Evolutionary conservation across 768 basidiomycete species (phyloP).

Genomic region (Boletus tomentosulus): DNA sequence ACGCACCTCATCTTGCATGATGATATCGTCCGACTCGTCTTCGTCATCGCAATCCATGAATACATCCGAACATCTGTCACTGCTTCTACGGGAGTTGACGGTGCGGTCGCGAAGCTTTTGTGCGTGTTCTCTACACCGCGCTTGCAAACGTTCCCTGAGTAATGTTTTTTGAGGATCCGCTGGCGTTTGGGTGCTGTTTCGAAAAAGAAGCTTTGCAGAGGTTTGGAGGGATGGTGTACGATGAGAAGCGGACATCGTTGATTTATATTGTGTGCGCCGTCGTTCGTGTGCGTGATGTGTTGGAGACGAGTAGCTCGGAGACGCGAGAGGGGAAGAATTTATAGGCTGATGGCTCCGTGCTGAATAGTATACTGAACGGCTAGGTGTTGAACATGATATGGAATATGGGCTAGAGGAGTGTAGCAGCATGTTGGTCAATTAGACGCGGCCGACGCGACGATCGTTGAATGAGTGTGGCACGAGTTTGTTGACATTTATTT

Average conservation of each 20-base stretch:
- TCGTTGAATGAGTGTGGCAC: conserved; percentile 13
- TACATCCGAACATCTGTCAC: conserved; percentile 47
- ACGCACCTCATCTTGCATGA: conserved; percentile 60
- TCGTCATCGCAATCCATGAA: conserved; percentile 50
- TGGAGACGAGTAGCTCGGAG: conserved; percentile 44
- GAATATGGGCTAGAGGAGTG: conserved; percentile 26
- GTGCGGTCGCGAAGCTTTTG: conserved; percentile 50
- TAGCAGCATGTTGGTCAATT: conserved; percentile 10
- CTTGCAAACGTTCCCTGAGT: conserved; percentile 56
- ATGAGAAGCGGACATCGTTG: conserved; percentile 25
- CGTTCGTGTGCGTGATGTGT: conserved; percentile 42
- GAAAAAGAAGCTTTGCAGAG: conserved; percentile 14
- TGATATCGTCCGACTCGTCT: conserved; percentile 53
- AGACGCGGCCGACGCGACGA: background rate
- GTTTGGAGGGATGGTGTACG: conserved; percentile 13
- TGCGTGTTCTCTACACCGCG: conserved; percentile 59
- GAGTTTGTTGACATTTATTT: conserved; percentile 23
- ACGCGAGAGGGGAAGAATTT: conserved; percentile 52
- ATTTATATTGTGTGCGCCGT: conserved; percentile 55
- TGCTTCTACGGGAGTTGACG: conserved; percentile 36
- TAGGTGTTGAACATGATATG: conserved; percentile 36
- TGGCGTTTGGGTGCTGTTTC: conserved; percentile 11
- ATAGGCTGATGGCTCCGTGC: conserved; percentile 33
- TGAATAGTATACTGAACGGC: conserved; percentile 28
- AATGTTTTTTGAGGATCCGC: conserved; percentile 52